phyloP scores from a whole-genome alignment of 108 stramenopile species.

The Pseudonitzschia delicatissima region DNA sequence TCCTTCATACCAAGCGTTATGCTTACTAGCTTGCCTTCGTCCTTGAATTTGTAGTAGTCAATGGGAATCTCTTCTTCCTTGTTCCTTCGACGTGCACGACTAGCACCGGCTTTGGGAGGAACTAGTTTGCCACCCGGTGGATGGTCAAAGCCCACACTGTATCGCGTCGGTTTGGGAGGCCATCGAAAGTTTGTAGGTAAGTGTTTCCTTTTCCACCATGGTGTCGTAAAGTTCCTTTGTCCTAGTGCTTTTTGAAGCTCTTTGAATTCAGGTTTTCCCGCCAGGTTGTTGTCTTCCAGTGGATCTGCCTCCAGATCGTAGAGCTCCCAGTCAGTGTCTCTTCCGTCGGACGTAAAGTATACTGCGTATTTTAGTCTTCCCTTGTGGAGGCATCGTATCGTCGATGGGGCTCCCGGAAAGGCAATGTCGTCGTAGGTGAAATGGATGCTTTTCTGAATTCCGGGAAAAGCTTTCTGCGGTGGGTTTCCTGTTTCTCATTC shows the following conservation, averaged over 20 bases:
- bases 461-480: no score
- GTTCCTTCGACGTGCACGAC: neutral
- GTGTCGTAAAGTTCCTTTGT: constrained; percentile 8
- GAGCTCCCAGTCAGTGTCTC: constrained; percentile 48
- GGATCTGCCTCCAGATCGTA: constrained; percentile 47
- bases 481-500: neutral
- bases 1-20: neutral
- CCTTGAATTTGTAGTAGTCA: neutral
- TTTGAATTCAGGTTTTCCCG: constrained; percentile 20
- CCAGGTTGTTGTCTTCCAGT: constrained; percentile 41
- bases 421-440: constrained; percentile 55
- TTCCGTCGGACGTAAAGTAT: constrained; percentile 42
- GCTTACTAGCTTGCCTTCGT: neutral
- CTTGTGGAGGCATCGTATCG: constrained; percentile 47
- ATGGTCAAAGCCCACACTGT: constrained; percentile 16
- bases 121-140: neutral
- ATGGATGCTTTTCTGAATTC: constrained; percentile 15
- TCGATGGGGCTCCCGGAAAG: constrained; percentile 36
- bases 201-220: constrained; percentile 19
- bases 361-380: constrained; percentile 44
- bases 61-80: neutral
- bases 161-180: constrained; percentile 22
- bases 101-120: neutral
- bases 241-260: constrained; percentile 17
- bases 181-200: constrained; percentile 22